Conservation (phyloP, 225 moss, liverwort and hornwort genomes). For the Neckera pumila region DNA sequence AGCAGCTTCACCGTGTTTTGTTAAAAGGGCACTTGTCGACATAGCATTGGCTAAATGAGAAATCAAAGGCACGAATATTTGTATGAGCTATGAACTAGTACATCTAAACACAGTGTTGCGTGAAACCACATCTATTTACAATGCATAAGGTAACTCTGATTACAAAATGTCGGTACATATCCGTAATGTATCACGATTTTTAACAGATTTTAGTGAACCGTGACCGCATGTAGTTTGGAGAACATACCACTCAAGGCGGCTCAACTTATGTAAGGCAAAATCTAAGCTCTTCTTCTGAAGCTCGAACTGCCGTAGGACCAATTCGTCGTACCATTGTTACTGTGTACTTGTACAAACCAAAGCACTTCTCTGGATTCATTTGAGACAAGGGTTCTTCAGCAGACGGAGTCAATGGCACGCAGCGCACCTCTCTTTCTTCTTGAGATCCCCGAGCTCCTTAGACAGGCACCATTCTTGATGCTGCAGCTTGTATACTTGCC, state of each 20-base stretch:
- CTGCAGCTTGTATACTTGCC: conserved; percentile 77
- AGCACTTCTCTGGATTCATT: neutral
- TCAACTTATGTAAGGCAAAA: conserved; percentile 60
- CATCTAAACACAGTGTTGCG: neutral
- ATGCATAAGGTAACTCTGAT: neutral
- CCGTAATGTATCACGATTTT: neutral
- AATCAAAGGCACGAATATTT: neutral
- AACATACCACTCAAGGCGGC: conserved; percentile 58
- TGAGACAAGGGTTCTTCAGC: neutral
- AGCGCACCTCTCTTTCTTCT: conserved; percentile 61
- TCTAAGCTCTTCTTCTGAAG: conserved; percentile 78
- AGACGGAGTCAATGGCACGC: neutral
- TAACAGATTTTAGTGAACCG: neutral
- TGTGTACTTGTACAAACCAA: neutral
- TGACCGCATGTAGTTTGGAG: neutral
- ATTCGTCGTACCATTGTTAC: neutral
- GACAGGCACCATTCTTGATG: conserved; percentile 63
- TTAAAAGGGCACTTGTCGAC: neutral
- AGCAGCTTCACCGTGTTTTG: neutral
- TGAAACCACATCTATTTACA: neutral
- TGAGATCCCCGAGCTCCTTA: conserved; percentile 51
- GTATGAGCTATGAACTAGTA: neutral
- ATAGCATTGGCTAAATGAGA: neutral
- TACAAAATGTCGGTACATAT: neutral
- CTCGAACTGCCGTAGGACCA: conserved; percentile 66